These are phyloP conservation scores for Endoconidiophora laricicola DNA, from an alignment of 2,329 filamentous ascomycete genomes.

Conservation along the genomic window DNA sequence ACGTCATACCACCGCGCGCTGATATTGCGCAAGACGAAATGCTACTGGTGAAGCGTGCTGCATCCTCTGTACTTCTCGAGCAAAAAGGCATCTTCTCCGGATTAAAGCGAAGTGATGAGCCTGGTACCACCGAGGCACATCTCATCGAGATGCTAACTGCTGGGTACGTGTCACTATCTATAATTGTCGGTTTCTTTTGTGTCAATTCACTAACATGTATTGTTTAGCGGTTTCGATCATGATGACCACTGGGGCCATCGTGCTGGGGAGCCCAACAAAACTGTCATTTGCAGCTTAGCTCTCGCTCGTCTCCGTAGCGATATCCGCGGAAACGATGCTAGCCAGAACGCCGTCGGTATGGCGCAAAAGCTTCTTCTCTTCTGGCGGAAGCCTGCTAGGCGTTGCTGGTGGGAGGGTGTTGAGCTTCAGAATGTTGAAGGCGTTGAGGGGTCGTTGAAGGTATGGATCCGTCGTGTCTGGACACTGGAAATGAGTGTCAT, in stretches of 20 bases:
- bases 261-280: constrained; percentile 95
- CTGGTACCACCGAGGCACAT: constrained; percentile 92
- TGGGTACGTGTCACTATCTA: constrained; percentile 45
- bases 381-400: constrained; percentile 88
- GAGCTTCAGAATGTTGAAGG: constrained; percentile 81
- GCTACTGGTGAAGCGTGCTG: constrained; percentile 89
- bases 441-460: constrained; percentile 80
- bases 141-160: constrained; percentile 98
- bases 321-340: constrained; percentile 61
- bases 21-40: constrained; percentile 81
- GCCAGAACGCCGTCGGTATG: constrained; percentile 81
- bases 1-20: constrained; percentile 72
- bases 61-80: constrained; percentile 66
- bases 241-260: constrained; percentile 92
- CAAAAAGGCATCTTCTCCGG: constrained; percentile 96
- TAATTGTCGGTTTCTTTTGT: not conserved
- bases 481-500: constrained; percentile 97
- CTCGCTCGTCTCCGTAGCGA: constrained; percentile 86
- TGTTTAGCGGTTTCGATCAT: constrained; percentile 74
- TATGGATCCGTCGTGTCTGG: constrained; percentile 97
- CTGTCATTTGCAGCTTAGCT: constrained; percentile 91
- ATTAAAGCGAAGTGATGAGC: constrained; percentile 84
- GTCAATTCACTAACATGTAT: constrained; percentile 12
- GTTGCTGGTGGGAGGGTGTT: constrained; percentile 99
- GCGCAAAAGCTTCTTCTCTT: constrained; percentile 94